Evolutionary conservation across 2,329 filamentous ascomycete genomes (phyloP).

Genomic region (Stagonosporopsis chrysanthemi): DNA sequence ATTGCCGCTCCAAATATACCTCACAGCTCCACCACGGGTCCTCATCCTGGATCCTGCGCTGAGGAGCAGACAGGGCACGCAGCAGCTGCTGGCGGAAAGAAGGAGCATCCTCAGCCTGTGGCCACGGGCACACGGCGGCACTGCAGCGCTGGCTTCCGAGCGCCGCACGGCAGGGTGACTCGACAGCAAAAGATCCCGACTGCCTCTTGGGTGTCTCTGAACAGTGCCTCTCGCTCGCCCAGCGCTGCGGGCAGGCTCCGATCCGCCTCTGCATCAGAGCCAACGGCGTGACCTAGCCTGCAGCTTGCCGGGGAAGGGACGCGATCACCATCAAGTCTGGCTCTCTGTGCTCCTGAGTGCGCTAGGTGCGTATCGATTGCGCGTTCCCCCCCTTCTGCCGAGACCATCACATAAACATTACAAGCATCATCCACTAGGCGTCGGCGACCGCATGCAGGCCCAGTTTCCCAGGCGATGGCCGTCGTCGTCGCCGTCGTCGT

Average conservation of each 20-base stretch:
- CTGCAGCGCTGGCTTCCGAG: conserved; percentile 1
- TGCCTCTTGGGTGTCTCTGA: conserved; percentile 7
- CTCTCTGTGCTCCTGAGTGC: neutral
- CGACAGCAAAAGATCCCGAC: conserved; percentile 6
- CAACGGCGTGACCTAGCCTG: conserved; percentile 11
- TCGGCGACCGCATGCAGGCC: neutral
- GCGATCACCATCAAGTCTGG: conserved; percentile 9
- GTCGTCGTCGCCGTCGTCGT: neutral
- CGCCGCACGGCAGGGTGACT: conserved; percentile 14
- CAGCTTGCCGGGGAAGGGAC: conserved; percentile 9
- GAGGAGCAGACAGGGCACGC: conserved; percentile 14
- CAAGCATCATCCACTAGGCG: neutral
- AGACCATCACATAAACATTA: conserved; percentile 11
- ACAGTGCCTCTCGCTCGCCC: conserved; percentile 3
- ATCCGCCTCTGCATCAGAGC: conserved; percentile 18
- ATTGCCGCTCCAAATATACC: conserved; percentile 16
- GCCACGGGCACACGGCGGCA: neutral
- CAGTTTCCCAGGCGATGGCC: conserved; percentile 4
- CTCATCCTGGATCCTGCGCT: conserved; percentile 8
- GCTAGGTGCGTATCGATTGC: conserved; percentile 35
- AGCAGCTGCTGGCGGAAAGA: conserved; percentile 5
- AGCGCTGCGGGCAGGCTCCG: conserved; percentile 11
- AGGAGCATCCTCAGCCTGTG: conserved; percentile 10
- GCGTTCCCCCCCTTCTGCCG: conserved; percentile 16
- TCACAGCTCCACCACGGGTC: conserved; percentile 20